Conservation (phyloP, 169 alveolate species). For the Theileria orientalis region DNA sequence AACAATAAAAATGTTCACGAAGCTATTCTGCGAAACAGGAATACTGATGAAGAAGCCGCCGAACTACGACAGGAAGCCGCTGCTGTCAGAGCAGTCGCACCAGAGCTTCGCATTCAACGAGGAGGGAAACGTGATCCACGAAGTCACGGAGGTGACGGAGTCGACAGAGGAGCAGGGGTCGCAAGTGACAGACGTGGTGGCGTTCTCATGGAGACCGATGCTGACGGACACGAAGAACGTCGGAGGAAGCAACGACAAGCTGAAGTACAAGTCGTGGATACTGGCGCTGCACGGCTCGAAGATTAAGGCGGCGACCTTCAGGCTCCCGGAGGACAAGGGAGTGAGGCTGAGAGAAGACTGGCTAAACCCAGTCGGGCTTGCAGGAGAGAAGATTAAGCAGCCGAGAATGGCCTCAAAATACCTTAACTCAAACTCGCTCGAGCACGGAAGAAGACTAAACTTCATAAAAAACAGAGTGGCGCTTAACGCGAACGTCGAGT, state of each 20-base stretch:
- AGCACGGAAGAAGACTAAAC: background rate
- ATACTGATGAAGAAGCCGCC: constrained; percentile 29
- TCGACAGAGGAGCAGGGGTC: background rate
- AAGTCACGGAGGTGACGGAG: background rate
- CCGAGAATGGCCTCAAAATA: constrained; percentile 30
- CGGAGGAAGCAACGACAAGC: background rate
- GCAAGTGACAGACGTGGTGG: background rate
- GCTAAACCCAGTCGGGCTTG: background rate
- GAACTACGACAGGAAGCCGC: constrained; percentile 4
- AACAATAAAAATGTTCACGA: constrained; percentile 28
- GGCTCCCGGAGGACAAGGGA: background rate
- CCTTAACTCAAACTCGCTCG: constrained; percentile 16
- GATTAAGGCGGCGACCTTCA: background rate
- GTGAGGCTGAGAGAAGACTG: constrained; percentile 1
- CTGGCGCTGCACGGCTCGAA: background rate
- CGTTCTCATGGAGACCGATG: constrained; percentile 12
- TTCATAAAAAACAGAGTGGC: background rate
- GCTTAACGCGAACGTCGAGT: background rate
- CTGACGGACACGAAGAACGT: background rate
- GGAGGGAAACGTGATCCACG: background rate
- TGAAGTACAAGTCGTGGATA: constrained; percentile 13
- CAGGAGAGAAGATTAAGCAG: background rate
- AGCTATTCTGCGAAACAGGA: constrained; percentile 56
- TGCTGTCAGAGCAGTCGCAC: background rate
- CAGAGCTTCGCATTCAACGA: background rate